These are phyloP conservation scores for Poa pratensis DNA, from an alignment of 176 grass and related monocot genomes.

Conservation along the genomic window DNA sequence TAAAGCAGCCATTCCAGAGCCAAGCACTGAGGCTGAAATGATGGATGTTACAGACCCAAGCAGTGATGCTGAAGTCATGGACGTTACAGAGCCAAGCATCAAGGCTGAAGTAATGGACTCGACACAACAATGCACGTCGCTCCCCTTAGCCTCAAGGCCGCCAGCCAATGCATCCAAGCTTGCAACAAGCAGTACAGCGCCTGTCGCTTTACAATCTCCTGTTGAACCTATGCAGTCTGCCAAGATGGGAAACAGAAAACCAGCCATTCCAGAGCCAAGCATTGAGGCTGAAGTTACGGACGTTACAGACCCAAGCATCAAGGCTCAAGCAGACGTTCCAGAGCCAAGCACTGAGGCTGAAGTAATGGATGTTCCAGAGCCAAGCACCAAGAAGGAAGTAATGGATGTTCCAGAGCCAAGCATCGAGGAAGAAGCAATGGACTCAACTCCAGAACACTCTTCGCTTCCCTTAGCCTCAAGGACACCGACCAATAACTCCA, in stretches of 20 bases:
- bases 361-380: neutral
- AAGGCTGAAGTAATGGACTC: constrained; percentile 24
- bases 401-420: constrained; percentile 18
- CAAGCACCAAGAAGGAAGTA: neutral
- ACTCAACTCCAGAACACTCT: constrained; percentile 14
- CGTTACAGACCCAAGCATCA: constrained; percentile 11
- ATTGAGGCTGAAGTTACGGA: neutral
- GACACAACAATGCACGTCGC: neutral
- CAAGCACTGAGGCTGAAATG: constrained; percentile 7
- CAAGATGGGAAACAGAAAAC: constrained; percentile 3
- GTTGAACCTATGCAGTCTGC: neutral
- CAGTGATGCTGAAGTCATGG: too few relatives aligned
- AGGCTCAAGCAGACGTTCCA: neutral
- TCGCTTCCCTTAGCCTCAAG: neutral
- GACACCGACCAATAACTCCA: neutral
- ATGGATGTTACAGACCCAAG: too few relatives aligned
- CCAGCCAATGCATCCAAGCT: neutral
- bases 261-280: constrained; percentile 29
- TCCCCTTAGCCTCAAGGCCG: neutral
- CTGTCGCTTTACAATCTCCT: constrained; percentile 6
- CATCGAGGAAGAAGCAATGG: constrained; percentile 17
- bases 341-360: too few relatives aligned
- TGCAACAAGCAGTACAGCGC: neutral
- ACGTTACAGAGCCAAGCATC: too few relatives aligned
- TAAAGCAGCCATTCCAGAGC: constrained; percentile 13